Percentiles rank a stretch among this genome's conserved stretches.
Evolutionary conservation across 1,139 yeast species (phyloP).

Genomic region (Geotrichum fermentans): DNA sequence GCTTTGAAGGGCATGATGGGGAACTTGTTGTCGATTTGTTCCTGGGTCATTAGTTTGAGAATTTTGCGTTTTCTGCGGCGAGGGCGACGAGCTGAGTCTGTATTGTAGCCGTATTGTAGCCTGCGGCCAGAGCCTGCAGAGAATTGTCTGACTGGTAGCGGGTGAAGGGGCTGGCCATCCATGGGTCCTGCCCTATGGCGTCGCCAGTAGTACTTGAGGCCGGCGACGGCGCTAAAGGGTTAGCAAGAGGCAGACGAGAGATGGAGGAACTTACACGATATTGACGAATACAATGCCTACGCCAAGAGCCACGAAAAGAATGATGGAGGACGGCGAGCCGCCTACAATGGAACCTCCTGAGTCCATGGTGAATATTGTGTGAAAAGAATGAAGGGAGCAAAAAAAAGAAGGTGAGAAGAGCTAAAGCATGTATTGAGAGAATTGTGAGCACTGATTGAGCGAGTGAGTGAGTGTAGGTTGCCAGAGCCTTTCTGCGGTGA

Average conservation of each 20-base stretch:
- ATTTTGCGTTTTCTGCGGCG: constrained; percentile 21
- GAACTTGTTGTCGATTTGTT: constrained; percentile 12
- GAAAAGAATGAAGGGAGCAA: too few relatives aligned
- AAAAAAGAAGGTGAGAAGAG: too few relatives aligned
- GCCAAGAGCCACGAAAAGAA: constrained; percentile 37
- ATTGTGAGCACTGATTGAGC: too few relatives aligned
- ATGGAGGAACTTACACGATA: constrained; percentile 24
- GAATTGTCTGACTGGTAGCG: not conserved
- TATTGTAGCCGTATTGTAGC: constrained; percentile 19
- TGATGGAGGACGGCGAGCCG: constrained; percentile 24
- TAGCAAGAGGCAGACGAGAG: not conserved
- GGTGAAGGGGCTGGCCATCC: constrained; percentile 13
- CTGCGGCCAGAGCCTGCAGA: not conserved
- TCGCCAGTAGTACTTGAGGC: constrained; percentile 36
- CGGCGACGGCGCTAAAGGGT: constrained; percentile 30
- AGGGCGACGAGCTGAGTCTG: constrained; percentile 27
- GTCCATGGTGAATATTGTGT: too few relatives aligned
- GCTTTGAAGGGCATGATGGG: constrained; percentile 4
- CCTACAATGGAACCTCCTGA: constrained; percentile 2
- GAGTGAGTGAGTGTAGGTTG: too few relatives aligned
- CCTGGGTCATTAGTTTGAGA: constrained; percentile 17
- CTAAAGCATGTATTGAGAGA: too few relatives aligned
- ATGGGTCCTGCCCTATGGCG: constrained; percentile 24
- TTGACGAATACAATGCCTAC: constrained; percentile 36
- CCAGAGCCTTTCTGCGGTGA: too few relatives aligned